Evolutionary conservation across 2,329 filamentous ascomycete species (phyloP), one percentile per base, ranked within the genome.

Genomic region (Penicillium sp.): DNA sequence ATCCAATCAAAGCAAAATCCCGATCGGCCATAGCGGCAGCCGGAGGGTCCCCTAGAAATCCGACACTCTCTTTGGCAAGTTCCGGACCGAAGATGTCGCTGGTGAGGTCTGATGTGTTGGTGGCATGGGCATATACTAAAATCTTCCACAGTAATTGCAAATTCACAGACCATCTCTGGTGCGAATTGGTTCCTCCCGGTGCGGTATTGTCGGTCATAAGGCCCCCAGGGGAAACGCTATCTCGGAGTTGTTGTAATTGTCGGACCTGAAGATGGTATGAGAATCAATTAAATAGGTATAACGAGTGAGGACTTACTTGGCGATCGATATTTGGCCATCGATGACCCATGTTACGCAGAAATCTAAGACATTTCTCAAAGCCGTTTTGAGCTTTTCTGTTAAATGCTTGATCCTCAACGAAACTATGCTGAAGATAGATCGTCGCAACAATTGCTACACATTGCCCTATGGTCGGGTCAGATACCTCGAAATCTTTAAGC

Each of bases 391-490:
- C 76, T 38, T 72, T 69, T 16, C 64, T 58, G 45, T 70, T 64
- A 14, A 71, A 66, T 3, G 55, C 60, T 29, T 58, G 47, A 29
- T 73, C 67, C 53, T 66, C 67, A 8, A 78, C 74, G 27, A 78
- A 80, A 57, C 77, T 79, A 45, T 80, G 77, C 56, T 81, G 78
- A 4, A 80, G 62, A 56, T 77, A 78, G 4, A 81, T 79, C 1
- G 78, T 80, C 0, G 78, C 78, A 1, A 79, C 73, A 3, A 79
- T 73, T 0, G 72, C 77, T 1, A 76, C 77, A 51, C 76, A 78
- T 26, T 80, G 76, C 0, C 71, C 74, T 9, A 77, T 50, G 11
- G 73, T 75, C 2, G 76, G 74, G 57, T 78, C 74, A 0, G 74
- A 74, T 2, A 76, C 70, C 46, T 73, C 70, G 48, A 78, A 78